Conservation (phyloP, 495 filamentous ascomycete species). For the Pyrenopolyporus hunteri region DNA sequence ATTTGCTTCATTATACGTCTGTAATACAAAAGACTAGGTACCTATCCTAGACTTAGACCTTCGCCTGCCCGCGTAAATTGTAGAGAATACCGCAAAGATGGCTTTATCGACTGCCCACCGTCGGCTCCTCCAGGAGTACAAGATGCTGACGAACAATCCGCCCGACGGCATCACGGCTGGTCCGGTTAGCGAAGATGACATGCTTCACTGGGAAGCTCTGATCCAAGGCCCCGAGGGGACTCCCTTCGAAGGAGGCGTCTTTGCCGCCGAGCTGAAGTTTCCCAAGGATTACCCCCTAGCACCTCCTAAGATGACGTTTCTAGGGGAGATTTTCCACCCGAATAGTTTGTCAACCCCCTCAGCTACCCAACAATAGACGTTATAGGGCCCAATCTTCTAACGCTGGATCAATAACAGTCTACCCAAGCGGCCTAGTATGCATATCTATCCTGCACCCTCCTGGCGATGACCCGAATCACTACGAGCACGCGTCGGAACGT, state of each 20-base stretch:
- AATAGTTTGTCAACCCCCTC: constrained; percentile 63
- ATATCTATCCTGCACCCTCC: constrained; percentile 98
- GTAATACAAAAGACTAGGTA: not conserved
- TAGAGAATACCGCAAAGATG: constrained; percentile 48
- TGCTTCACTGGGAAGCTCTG: constrained; percentile 94
- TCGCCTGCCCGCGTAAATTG: not conserved
- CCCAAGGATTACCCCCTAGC: constrained; percentile 94
- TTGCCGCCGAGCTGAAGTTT: constrained; percentile 91
- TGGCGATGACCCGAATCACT: constrained; percentile 98
- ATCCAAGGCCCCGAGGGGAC: constrained; percentile 96
- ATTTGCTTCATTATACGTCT: too few species aligned
- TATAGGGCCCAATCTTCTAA: not conserved
- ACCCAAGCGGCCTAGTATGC: constrained; percentile 88
- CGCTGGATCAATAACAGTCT: constrained; percentile 64
- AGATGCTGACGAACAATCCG: constrained; percentile 71
- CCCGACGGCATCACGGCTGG: constrained; percentile 95
- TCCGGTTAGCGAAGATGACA: constrained; percentile 91
- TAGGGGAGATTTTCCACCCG: constrained; percentile 92
- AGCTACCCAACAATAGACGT: not conserved
- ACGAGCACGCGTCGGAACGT: constrained; percentile 93
- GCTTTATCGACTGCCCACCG: constrained; percentile 77
- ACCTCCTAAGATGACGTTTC: constrained; percentile 93
- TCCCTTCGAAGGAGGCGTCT: constrained; percentile 85
- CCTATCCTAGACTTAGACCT: not conserved
- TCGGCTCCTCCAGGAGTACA: constrained; percentile 97